Base-by-base conservation (phyloP, 208 protist genomes). In the Acanthamoeba lenticulata region DNA sequence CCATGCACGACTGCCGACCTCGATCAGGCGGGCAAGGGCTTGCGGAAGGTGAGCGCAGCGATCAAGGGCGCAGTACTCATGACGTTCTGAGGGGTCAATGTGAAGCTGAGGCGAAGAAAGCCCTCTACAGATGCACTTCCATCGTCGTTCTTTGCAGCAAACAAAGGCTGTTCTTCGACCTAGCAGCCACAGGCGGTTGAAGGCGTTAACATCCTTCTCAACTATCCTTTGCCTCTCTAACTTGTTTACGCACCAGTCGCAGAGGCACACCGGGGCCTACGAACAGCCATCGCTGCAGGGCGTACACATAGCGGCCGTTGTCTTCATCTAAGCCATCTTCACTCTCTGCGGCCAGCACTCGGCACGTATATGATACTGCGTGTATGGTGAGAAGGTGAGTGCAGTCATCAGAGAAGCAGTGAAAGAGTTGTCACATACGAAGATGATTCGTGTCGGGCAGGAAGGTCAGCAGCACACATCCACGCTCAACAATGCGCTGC, bases 51-150 rank as follows among this genome's bases (percentile, higher is more conserved):
- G n/a, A n/a, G n/a, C n/a, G n/a, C n/a, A n/a, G n/a, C n/a, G n/a
- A n/a, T n/a, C n/a, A n/a, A n/a, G n/a, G n/a, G n/a, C n/a, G 11
- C 11, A 11, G 72, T 49, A 81, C 72, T 81, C 72, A 81, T 81
- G 29, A 81, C 72, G n/a, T 81, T 47, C 27, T 81, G 32, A 24
- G 72, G 72, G 17, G 72, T 81, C 15, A 81, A 38, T 1, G 72
- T 81, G 72, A 81, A 81, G 72, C 72, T 81, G 9, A 81, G 72
- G 15, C 72, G 72, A 13, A 81, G 21, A 27, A 47, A 47, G 27
- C 40, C 42, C 2, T 29, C 34, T 5, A 47, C 32, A 2, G 72
- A 9, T 9, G 38, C 11, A 36, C 24, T 32, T 5, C 40, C 72
- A 27, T 32, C 40, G 4, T 81, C 72, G 24, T 32, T 27, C 32